phyloP scores from a whole-genome alignment of 176 grass and related monocot genomes.

The Melocanna baccifera region DNA sequence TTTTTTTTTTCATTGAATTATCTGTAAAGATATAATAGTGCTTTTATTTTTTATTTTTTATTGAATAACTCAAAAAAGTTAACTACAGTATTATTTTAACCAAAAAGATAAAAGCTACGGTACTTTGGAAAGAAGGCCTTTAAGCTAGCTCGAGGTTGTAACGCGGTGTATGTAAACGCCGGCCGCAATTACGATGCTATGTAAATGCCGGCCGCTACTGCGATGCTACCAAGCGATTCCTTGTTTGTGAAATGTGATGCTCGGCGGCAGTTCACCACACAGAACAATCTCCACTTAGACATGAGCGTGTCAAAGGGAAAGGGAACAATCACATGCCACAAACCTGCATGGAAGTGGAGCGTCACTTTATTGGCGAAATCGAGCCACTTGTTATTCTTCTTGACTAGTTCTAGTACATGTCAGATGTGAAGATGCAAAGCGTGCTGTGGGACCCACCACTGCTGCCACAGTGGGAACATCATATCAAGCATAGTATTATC shows the following conservation, averaged over 20 bases:
- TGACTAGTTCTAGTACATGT: neutral
- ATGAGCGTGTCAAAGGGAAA: neutral
- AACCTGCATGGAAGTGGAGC: neutral
- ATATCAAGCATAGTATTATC: neutral
- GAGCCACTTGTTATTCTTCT: neutral
- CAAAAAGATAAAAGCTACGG: too few relatives aligned
- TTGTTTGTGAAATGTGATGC: neutral
- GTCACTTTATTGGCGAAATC: neutral
- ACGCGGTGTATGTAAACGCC: neutral
- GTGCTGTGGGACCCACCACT: neutral
- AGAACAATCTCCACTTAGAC: neutral
- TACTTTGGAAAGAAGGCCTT: too few relatives aligned
- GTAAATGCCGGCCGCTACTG: too few relatives aligned
- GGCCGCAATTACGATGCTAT: too few relatives aligned
- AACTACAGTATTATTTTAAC: too few relatives aligned
- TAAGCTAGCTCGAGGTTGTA: neutral
- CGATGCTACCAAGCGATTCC: too few relatives aligned
- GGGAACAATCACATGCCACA: neutral
- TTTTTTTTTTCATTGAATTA: too few relatives aligned
- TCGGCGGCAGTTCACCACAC: neutral
- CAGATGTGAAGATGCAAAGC: neutral
- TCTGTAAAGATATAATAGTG: too few relatives aligned
- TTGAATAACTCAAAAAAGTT: too few relatives aligned
- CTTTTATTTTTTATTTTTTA: too few relatives aligned
- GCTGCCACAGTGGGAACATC: neutral